Percentiles rank a stretch among this genome's conserved stretches.
Conservation (phyloP, 2,329 filamentous ascomycete genomes). For the Fusarium sp. region DNA sequence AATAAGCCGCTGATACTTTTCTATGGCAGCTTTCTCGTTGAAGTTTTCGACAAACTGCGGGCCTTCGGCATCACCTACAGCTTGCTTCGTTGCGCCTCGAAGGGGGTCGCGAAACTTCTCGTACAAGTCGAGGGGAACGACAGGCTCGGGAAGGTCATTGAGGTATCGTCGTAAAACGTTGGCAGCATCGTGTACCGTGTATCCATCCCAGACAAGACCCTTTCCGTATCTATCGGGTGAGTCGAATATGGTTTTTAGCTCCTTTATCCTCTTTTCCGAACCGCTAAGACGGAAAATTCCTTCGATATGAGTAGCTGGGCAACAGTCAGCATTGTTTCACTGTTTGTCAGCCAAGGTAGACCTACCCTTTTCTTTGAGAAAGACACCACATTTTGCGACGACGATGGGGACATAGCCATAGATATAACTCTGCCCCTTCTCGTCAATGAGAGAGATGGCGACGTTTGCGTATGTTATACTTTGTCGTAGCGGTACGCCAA, state of each 20-base stretch:
- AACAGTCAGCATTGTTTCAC: constrained; percentile 38
- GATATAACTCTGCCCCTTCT: constrained; percentile 93
- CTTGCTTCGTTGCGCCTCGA: constrained; percentile 75
- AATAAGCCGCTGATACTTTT: constrained; percentile 87
- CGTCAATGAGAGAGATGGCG: constrained; percentile 94
- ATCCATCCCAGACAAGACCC: constrained; percentile 95
- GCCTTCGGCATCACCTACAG: constrained; percentile 74
- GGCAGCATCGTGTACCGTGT: constrained; percentile 97
- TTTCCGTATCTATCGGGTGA: constrained; percentile 96
- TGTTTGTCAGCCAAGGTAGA: constrained; percentile 22
- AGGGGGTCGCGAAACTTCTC: constrained; percentile 89
- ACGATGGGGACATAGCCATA: constrained; percentile 99
- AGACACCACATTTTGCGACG: constrained; percentile 97
- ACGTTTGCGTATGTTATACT: constrained; percentile 99
- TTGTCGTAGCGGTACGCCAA: constrained; percentile 90
- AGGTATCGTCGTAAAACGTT: constrained; percentile 96
- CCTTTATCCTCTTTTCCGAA: constrained; percentile 98
- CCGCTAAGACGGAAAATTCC: constrained; percentile 97
- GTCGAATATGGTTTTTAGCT: constrained; percentile 90
- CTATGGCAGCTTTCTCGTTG: constrained; percentile 76
- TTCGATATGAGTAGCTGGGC: constrained; percentile 87
- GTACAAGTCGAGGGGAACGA: constrained; percentile 94
- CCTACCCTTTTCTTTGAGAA: constrained; percentile 95
- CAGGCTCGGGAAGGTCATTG: constrained; percentile 95
- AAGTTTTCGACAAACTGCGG: constrained; percentile 75